Evolutionary conservation across 2,329 filamentous ascomycete genomes (phyloP), one percentile per base, ranked within the genome.

Genomic region (Sarocladiaceae sp.): DNA sequence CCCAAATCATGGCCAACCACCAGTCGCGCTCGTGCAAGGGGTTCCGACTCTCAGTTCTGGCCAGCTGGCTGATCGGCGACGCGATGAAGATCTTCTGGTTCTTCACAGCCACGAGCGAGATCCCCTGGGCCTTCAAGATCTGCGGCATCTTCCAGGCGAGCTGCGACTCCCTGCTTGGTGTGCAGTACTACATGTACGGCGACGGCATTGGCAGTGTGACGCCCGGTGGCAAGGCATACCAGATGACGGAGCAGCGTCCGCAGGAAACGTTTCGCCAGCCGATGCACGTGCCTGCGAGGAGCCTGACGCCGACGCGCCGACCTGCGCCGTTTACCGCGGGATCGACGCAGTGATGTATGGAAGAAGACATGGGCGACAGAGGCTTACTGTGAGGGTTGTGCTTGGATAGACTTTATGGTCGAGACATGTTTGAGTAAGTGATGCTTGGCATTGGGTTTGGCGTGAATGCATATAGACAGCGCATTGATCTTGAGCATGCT

Each of bases 41-140:
- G 5, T 88, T 94, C 64, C 76, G 87, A 13, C 58, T 88, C 10
- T 88, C 82, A 6, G 82, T 94, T 4, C 68, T 93, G 47, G 76
- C 72, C 21, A 88, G 82, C 60, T 94, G 87, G 87, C 68, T 94
- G 44, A 66, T 83, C 3, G 87, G 87, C 49, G 87, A 94, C 62
- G 72, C 77, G 7, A 88, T 93, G 82, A 94, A 94, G 73, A 85
- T 91, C 74, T 85, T 88, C 56, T 84, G 80, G 80, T 93, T 91
- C 68, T 84, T 90, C 49, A 85, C 82, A 2, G 77, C 83, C 1
- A 77, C 73, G 1, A 78, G 78, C 3, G 70, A 75, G 55, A 87
- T 93, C 24, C 86, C 87, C 0, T 75, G 76, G 74, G 80, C 84
- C 2, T 94, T 93, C 65, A 91, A 91, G 68, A 65, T 88, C 16